Base-by-base conservation (phyloP, 1,284 basidiomycete genomes). In the Microbotryum scabiosae region DNA sequence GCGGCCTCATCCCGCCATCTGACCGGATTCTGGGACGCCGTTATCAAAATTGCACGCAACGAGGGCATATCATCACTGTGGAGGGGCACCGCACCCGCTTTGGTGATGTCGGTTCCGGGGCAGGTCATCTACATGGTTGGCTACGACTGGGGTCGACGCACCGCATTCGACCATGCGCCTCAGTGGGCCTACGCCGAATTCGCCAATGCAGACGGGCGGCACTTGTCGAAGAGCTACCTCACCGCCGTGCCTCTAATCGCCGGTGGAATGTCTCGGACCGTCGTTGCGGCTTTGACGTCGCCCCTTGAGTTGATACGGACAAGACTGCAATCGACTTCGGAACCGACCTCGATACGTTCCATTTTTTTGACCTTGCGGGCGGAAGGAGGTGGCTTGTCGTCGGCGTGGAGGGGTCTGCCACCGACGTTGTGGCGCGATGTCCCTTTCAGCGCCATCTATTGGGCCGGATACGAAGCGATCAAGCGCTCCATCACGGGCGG, bases 341-440 rank as follows among this genome's bases (percentile, higher is more conserved):
- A 28, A 3, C 36, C 60, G 20, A 8, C 46, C 5, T 52, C 56
- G 7, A 21, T 63, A 2, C 3, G 47, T 20, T 18, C 30, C 2
- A 51, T 65, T 16, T 6, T 64, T 4, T 28, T 36, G 8, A 49
- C 58, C 16, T 43, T 67, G 21, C 16, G 46, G 4, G 45, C 59
- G 23, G 58, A 20, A 84, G 86, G 10, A 58, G 93, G 36, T 12
- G 36, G 93, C 7, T 70, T 85, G 8, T 72, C 77, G 21, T 86
- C 84, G 52, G 80, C 97, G 25, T 98, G 91, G 88, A 81, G 90
- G 57, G 94, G 94, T 0, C 80, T 98, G 5, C 86, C 87, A 0
- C 84, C 93, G 4, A 97, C 92, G 6, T 79, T 98, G 9, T 97
- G 90, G 91, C 82, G 94, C 60, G 94, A 98, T 70, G 94, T 98